Base-by-base conservation (phyloP, 352 stramenopile species). In the Phytophthora sp. region DNA sequence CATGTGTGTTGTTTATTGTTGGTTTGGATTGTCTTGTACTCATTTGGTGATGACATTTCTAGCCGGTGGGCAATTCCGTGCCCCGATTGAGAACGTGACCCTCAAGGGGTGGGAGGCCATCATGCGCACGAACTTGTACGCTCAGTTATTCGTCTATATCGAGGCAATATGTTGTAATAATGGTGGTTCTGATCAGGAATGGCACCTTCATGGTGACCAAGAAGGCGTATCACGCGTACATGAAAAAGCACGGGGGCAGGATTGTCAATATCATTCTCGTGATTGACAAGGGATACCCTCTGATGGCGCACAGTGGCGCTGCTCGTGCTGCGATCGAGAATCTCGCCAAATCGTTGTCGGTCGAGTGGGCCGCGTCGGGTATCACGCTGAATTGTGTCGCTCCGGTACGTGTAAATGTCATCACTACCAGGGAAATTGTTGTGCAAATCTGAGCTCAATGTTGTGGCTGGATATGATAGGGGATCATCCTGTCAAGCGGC, bases 201-300 rank as follows among this genome's bases (percentile, higher is more conserved):
- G 91, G 92, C 8, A 98, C 93, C 18, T 98, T 98, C 75, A 76
- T 94, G 39, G 86, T 98, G 33, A 98, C 90, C 45, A 96, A 96
- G 71, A 89, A 97, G 49, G 88, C 89, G 15, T 98, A 94, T 70
- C 86, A 97, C 35, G 78, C 94, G 51, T 98, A 91, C 66, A 98
- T 98, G 93, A 87, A 98, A 49, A 64, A 98, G n/a, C 70, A 92
- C 69, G 94, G 94, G 36, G 93, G 93, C 16, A 91, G 83, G 41
- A 98, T 99, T 60, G 94, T 98, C 24, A 98, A 98, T 77, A 98
- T 98, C 66, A 98, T 97, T 20, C 76, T 98, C 8, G 91, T 94
- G 30, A 97, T 98, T 77, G 80, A 93, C 39, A 98, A 98, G 64
- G 96, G 96, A 7, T 97, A 98, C 72, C 94, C 94, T 6, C 58